Base-by-base conservation (phyloP, 495 filamentous ascomycete species). In the Penicillium antarcticum region DNA sequence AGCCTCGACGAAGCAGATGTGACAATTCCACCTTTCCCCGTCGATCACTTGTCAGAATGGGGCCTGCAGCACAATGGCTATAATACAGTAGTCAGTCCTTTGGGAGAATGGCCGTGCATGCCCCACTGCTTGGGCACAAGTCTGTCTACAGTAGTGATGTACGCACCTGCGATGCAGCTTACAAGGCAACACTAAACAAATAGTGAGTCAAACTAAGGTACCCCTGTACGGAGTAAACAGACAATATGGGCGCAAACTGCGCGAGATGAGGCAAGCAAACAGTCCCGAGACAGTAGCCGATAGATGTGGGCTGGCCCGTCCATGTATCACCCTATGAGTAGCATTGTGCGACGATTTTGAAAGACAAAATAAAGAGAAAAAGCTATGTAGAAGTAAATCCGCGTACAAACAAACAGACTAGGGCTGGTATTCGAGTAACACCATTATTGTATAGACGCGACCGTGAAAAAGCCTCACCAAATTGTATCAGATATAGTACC, bases 71-170 rank as follows among this genome's bases (percentile, higher is more conserved):
- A 49, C 29, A 42, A 42, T 49, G 47, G 45, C 29, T n/a, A 44
- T 31, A 32, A 13, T 4, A 29, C 26, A 29, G 21, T 10, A 3
- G 12, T 24, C 40, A 33, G 26, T 41, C n/a, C 18, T 24, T 49
- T 49, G 47, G 47, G 47, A 49, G 47, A 49, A 49, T 16, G 26
- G 29, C 17, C 37, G 47, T 49, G 47, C 47, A 49, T 41, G 47
- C 47, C 47, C 47, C 47, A 49, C 47, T 42, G 5, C 37, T 49
- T 49, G 47, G 47, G 47, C 41, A 51, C 41, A 38, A 43, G 48
- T 42, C 17, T 41, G 13, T 21, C n/a, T 12, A 4, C 11, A 23
- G 21, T 18, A 12, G 48, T 44, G 48, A 51, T 51, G 12, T 44
- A 32, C 48, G 26, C 19, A 19, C 33, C 18, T 51, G 48, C 48